Evolutionary conservation across 1,284 basidiomycete species (phyloP).

Genomic region (Cutaneotrichosporon curvatum): DNA sequence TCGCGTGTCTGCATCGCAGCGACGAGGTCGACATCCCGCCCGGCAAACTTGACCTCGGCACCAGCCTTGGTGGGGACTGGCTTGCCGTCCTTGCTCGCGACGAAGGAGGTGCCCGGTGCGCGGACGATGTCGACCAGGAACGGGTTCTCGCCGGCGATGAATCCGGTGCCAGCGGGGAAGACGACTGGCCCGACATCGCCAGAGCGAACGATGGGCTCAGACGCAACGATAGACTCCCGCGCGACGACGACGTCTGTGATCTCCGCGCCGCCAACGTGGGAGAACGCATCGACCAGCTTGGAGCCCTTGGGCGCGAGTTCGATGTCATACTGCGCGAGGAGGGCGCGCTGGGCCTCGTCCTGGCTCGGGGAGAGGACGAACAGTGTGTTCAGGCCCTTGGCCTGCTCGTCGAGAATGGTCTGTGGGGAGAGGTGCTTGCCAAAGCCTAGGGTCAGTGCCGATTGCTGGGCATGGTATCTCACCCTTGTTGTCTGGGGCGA

Average conservation of each 20-base stretch:
- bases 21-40: constrained; percentile 65
- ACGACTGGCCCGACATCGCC: constrained; percentile 4
- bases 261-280: constrained; percentile 12
- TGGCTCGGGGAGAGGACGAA: constrained; percentile 63
- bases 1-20: constrained; percentile 80
- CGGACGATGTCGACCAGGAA: constrained; percentile 72
- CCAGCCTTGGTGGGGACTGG: constrained; percentile 56
- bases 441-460: constrained; percentile 31
- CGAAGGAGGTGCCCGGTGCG: constrained; percentile 55
- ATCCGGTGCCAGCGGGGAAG: constrained; percentile 11
- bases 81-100: constrained; percentile 52
- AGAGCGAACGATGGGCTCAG: constrained; percentile 42
- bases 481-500: constrained; percentile 78
- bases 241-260: constrained; percentile 48
- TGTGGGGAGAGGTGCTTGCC: constrained; percentile 65
- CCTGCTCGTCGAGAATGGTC: constrained; percentile 64
- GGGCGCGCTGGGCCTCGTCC: constrained; percentile 49
- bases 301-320: constrained; percentile 33
- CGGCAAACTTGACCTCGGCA: constrained; percentile 59
- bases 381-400: constrained; percentile 70
- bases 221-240: constrained; percentile 66
- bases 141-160: constrained; percentile 67
- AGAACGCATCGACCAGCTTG: constrained; percentile 47
- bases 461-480: constrained; percentile 50
- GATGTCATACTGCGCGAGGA: constrained; percentile 53